Base-by-base conservation (phyloP, 2,329 filamentous ascomycete genomes). In the Cladorrhinum sp. region DNA sequence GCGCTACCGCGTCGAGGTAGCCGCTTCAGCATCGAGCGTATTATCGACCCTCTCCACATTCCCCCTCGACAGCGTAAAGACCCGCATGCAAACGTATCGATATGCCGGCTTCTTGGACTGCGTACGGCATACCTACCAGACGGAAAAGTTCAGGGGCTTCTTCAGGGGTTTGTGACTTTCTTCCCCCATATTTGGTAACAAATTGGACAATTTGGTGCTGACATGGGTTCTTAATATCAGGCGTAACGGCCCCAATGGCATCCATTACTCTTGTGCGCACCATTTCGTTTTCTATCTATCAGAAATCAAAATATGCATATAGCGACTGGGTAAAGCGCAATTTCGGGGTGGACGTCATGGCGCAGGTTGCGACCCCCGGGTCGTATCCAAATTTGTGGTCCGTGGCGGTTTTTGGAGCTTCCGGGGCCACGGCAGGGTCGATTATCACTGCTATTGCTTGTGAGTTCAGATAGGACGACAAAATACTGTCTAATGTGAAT, bases 1-100 rank as follows among this genome's bases (percentile, higher is more conserved):
- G 77, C 83, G 82, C 67, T 93, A 95, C 75, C 85, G 90, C 66
- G 93, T 89, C 53, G 89, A 93, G 76, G 86, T 95, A 66, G 86
- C 90, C 63, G 91, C 91, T 50, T 90, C 87, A 75, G 81, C 86
- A 41, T 90, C 88, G 71, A 93, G 89, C 74, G 81, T 93, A 66
- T 80, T 93, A 59, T 92, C 89, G 38, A 95, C 91, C 48, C 82
- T 92, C 71, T 81, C 84, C 66, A 89, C 91, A n/a, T 96, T 93
- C 72, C 91, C 91, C 22, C 84, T 96, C 67, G 91, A 96, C 57
- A 93, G 91, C 69, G 88, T 93, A 73, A 96, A 96, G 80, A 93
- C 90, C 59, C 89, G 91, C 70, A 91, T 95, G 86, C 91, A 96
- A 78, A 90, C 89, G 66, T 93, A 95, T 76, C 86, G 89, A 65